These are phyloP conservation scores for Ceriops decandra DNA, from an alignment of 345 rosid species.

Conservation along the genomic window DNA sequence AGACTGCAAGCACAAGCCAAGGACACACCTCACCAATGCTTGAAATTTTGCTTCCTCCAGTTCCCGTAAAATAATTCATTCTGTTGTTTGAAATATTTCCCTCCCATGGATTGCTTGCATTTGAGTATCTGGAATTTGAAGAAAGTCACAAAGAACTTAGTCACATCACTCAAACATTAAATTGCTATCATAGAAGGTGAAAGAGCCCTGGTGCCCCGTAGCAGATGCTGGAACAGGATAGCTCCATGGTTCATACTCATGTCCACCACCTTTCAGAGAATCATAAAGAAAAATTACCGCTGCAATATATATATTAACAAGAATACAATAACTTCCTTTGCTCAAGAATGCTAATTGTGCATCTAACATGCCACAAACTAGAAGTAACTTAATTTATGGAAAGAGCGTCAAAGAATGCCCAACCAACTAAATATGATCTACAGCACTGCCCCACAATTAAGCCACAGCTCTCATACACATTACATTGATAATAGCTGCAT, in stretches of 20 bases:
- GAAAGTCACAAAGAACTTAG: background rate
- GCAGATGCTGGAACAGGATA: constrained; percentile 41
- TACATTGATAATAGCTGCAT: no score
- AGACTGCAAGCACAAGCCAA: background rate
- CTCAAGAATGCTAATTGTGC: background rate
- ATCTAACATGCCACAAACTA: constrained; percentile 1
- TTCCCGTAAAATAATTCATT: constrained; percentile 23
- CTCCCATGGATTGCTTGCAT: constrained; percentile 32
- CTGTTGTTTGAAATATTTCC: constrained; percentile 28
- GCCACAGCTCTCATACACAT: no score
- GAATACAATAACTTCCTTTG: background rate
- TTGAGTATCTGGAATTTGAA: constrained; percentile 30
- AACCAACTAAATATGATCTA: no score
- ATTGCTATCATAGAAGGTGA: background rate
- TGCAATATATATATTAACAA: background rate
- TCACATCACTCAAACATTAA: background rate
- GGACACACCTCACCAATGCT: constrained; percentile 38
- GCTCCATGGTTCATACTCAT: constrained; percentile 38
- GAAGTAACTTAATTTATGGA: no score
- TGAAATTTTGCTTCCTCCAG: constrained; percentile 25
- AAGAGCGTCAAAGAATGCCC: background rate
- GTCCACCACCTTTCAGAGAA: constrained; percentile 43
- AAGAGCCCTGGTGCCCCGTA: constrained; percentile 25
- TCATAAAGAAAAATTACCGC: constrained; percentile 7
- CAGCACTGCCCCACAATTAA: no score